Evolutionary conservation across 345 rosid genomes (phyloP), one percentile per base, ranked within the genome.

Genomic region (Mercurialis annua): DNA sequence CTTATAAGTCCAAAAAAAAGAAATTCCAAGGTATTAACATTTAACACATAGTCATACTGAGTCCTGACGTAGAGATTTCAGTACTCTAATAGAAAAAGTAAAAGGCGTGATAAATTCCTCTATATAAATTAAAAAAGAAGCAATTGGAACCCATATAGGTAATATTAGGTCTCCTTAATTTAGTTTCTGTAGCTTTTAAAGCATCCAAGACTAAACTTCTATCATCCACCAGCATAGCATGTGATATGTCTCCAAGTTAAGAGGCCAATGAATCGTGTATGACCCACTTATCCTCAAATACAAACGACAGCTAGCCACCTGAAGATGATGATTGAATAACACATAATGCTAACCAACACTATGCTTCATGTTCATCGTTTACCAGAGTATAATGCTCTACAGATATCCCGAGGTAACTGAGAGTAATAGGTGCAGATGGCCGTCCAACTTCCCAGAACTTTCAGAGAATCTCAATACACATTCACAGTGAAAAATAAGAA

Each of bases 11-110:
- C 52, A 8, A 34, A 62, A 7, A 9, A 17, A 10, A n/a, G n/a
- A n/a, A 24, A 36, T 10, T 2, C 6, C 29, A 36, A 38, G 48
- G 27, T 59, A 59, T 16, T 48, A 23, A 59, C 17, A 18, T 18
- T n/a, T n/a, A n/a, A n/a, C n/a, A n/a, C n/a, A n/a, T n/a, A n/a
- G 56, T 8, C 56, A 51, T 51, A 51, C 6, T 51, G 56, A 51
- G n/a, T n/a, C 30, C 56, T 23, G 11, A 3, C 15, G 11, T n/a
- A n/a, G n/a, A 51, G 24, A 23, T 3, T 21, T 15, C 10, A 4
- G 30, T 51, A 21, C 56, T 51, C 7, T 10, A 23, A 10, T 8
- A 0, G 54, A 26, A 51, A 21, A 23, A 51, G 56, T 1, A 8
- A 51, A 50, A 21, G 24, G 23, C 10, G 23, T 5, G 10, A 50